Conservation (phyloP, 2,329 filamentous ascomycete species). For the Ophiostoma pallidulum region DNA sequence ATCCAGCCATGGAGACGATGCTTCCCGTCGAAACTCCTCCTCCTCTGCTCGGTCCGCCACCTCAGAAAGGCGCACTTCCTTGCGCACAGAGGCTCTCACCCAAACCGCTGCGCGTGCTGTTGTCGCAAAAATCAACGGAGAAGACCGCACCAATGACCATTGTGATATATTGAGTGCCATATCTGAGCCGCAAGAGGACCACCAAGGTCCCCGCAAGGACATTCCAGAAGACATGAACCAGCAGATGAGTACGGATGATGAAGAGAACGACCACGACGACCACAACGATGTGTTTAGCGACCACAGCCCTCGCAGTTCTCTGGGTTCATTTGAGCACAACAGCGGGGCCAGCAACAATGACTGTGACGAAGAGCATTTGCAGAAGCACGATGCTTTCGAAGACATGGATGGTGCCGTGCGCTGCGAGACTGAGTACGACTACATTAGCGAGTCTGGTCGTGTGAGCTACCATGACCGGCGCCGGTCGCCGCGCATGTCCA, state of each 20-base stretch:
- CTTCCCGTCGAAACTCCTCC: conserved; percentile 1
- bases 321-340: conserved; percentile 37
- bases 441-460: conserved; percentile 19
- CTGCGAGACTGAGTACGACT: conserved; percentile 8
- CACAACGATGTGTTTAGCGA: conserved; percentile 53
- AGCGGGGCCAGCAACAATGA: conserved; percentile 15
- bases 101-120: conserved; percentile 43
- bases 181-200: conserved; percentile 3
- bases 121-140: conserved; percentile 36
- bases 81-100: conserved; percentile 42
- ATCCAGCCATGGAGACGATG: not conserved
- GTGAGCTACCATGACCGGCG: conserved; percentile 8
- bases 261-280: conserved; percentile 31
- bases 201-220: not conserved
- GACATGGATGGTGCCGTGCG: conserved; percentile 12
- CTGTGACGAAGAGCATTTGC: not conserved
- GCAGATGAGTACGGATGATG: conserved; percentile 25
- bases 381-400: conserved; percentile 17
- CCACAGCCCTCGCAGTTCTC: conserved; percentile 46
- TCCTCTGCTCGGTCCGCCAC: conserved; percentile 11
- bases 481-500: not conserved
- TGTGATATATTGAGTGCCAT: conserved; percentile 1
- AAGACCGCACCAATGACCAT: conserved; percentile 19
- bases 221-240: conserved; percentile 16
- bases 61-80: conserved; percentile 30